These are phyloP conservation scores for Colletotrichum tamarilloi DNA, from an alignment of 2,329 filamentous ascomycete species.

Conservation along the genomic window DNA sequence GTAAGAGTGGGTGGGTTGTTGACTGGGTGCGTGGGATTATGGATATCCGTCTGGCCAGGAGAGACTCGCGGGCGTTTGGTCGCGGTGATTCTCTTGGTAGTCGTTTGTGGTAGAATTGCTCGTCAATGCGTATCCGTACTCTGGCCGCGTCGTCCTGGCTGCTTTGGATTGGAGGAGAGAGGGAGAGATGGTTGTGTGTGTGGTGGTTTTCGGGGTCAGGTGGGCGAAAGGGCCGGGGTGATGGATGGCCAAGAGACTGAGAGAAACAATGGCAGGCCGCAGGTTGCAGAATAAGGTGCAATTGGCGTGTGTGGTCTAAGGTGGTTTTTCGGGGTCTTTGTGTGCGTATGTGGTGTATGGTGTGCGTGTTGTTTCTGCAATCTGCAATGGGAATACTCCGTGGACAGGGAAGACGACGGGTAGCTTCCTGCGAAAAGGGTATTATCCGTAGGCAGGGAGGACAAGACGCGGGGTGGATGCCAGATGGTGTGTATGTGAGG, in stretches of 20 bases:
- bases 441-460: not conserved
- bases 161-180: not conserved
- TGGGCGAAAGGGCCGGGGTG: constrained; percentile 1
- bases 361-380: constrained; percentile 3
- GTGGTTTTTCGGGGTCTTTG: constrained; percentile 27
- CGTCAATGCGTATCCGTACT: not conserved
- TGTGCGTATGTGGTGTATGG: constrained; percentile 14
- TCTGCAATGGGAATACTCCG: not conserved
- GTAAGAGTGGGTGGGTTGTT: not conserved
- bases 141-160: constrained; percentile 12
- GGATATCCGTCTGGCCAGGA: not conserved
- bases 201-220: constrained; percentile 15
- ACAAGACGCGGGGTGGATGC: not conserved
- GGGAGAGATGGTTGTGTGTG: not conserved
- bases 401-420: constrained; percentile 6
- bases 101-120: not conserved
- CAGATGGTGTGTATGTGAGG: not conserved
- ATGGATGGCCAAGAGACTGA: not conserved
- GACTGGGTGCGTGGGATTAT: not conserved
- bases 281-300: constrained; percentile 3
- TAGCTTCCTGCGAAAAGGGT: not conserved
- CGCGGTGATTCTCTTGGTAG: not conserved
- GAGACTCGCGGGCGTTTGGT: not conserved
- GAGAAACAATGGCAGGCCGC: constrained; percentile 5
- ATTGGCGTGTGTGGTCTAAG: constrained; percentile 31